These are phyloP conservation scores for Catharanthus roseus DNA, from an alignment of 257 asterid genomes.

Conservation along the genomic window DNA sequence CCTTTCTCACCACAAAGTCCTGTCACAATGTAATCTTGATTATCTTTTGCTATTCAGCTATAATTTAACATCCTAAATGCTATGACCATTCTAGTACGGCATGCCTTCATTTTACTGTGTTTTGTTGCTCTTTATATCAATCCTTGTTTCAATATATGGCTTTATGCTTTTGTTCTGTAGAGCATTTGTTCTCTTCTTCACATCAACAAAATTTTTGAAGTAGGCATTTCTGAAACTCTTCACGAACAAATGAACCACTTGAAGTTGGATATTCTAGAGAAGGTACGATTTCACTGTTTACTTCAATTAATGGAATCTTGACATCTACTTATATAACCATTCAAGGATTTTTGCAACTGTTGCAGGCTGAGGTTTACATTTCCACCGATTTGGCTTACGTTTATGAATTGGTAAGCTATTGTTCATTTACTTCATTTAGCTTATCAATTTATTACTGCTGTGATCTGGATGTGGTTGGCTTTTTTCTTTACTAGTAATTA, in stretches of 20 bases:
- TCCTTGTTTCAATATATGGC: slow-evolving; percentile 1
- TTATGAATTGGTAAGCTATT: slow-evolving; percentile 67
- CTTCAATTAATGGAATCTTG: not conserved
- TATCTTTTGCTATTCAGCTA: not conserved
- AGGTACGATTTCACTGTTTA: slow-evolving; percentile 38
- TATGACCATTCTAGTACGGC: not conserved
- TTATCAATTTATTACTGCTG: not conserved
- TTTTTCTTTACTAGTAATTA: not conserved
- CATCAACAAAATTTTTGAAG: slow-evolving; percentile 86
- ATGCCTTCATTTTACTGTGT: slow-evolving; percentile 1
- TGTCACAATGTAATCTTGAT: not conserved
- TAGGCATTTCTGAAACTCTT: slow-evolving; percentile 74
- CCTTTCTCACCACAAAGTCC: not conserved
- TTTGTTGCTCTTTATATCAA: not conserved
- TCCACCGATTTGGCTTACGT: slow-evolving; percentile 74
- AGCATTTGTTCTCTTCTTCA: slow-evolving; percentile 84
- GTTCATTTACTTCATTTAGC: not conserved
- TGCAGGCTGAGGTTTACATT: slow-evolving; percentile 69
- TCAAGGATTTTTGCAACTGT: slow-evolving; percentile 11
- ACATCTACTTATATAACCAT: slow-evolving; percentile 1
- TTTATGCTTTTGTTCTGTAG: slow-evolving; percentile 30
- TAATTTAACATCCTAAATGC: not conserved
- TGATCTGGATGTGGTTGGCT: not conserved
- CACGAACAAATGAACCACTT: slow-evolving; percentile 57
- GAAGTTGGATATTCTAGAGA: slow-evolving; percentile 67